These are phyloP conservation scores for Hypomontagnella submonticulosa DNA, from an alignment of 495 filamentous ascomycete genomes.

Conservation along the genomic window DNA sequence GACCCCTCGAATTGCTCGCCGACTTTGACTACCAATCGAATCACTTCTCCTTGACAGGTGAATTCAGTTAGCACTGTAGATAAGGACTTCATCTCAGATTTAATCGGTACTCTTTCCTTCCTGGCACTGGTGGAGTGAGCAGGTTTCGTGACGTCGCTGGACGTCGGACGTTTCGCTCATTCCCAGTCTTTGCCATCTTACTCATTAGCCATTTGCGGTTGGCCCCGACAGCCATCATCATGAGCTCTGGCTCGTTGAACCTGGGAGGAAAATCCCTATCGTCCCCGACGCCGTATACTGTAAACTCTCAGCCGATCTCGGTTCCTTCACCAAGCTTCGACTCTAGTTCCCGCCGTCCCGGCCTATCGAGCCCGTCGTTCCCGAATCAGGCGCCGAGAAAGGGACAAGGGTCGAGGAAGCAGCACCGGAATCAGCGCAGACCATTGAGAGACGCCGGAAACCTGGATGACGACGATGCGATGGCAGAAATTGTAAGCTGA, in stretches of 20 bases:
- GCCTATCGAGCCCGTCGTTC: constrained; percentile 66
- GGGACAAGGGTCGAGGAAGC: constrained; percentile 77
- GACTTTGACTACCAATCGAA: constrained; percentile 23
- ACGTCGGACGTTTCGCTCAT: not conserved
- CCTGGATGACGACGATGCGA: constrained; percentile 75
- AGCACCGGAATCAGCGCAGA: constrained; percentile 70
- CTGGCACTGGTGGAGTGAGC: constrained; percentile 1
- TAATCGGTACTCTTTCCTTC: constrained; percentile 16
- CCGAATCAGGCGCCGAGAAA: constrained; percentile 70
- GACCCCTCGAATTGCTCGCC: constrained; percentile 31
- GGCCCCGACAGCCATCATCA: constrained; percentile 40
- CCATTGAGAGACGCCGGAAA: constrained; percentile 48
- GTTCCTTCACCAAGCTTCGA: constrained; percentile 59
- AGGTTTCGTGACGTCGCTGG: constrained; percentile 28
- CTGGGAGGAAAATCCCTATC: constrained; percentile 58
- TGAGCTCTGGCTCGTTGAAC: constrained; percentile 59
- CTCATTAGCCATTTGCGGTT: constrained; percentile 28
- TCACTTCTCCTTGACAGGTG: constrained; percentile 10
- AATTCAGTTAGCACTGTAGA: constrained; percentile 7
- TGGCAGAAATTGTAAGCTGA: constrained; percentile 76
- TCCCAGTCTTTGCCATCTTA: constrained; percentile 6
- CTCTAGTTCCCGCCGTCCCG: constrained; percentile 67
- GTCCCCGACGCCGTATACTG: constrained; percentile 41
- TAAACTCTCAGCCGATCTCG: constrained; percentile 42
- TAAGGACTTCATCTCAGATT: not conserved